Base-by-base conservation (phyloP, 2,329 filamentous ascomycete genomes). In the Fusarium sp. region DNA sequence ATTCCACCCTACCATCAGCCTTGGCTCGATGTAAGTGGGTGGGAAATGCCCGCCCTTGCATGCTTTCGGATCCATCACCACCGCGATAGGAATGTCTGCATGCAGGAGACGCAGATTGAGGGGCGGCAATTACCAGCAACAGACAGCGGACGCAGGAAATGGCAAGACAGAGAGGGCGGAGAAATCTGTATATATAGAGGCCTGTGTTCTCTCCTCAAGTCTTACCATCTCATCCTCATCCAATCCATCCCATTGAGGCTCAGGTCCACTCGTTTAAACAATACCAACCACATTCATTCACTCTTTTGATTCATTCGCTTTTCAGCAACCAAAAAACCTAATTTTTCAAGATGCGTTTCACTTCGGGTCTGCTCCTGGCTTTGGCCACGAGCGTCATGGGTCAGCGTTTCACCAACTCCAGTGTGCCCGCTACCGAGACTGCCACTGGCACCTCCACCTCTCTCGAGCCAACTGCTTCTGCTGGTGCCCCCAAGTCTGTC, bases 211-310 rank as follows among this genome's bases (percentile, higher is more conserved):
- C n/a, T 49, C 38, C 48, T 20, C 17, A 55, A 32, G 19, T 43
- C 17, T 19, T 52, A 14, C 44, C 56, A 58, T 51, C 65, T 68
- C 65, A 62, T 69, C 65, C 65, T 68, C 65, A 57, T 26, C 49
- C 53, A 47, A 11, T 34, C 54, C 54, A 68, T 68, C 61, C 49
- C 65, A 66, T 48, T 26, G 65, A 68, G 65, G 65, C 48, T 34
- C 60, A 66, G 65, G 30, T 63, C 66, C 66, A 69, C 39, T 69
- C 66, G 34, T 69, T 69, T 68, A 49, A 47, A 42, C 44, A 54
- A 55, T 10, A 26, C 24, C 30, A 66, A 55, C 19, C 26, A 46
- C 49, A 46, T 40, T 57, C 40, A 19, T 61, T 9, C 64, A 19
- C 14, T 67, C 52, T 24, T 32, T 47, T 17, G 28, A 45, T 28